Conservation (phyloP, 2,329 filamentous ascomycete species). For the Thermothelomyces thermophilus region DNA sequence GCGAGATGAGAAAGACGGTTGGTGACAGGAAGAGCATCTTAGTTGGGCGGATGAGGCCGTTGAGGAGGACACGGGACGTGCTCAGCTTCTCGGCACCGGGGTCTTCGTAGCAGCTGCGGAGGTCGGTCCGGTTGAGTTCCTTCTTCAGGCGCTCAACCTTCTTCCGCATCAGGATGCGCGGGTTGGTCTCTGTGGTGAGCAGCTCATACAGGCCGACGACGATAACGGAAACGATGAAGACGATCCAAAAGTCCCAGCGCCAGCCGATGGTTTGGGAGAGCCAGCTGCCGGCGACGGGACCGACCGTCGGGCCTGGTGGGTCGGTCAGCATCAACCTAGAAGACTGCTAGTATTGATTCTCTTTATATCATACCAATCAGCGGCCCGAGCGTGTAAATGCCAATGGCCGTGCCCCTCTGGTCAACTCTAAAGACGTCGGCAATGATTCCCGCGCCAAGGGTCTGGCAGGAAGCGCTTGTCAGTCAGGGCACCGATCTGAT, state of each 20-base stretch:
- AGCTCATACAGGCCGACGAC: constrained; percentile 34
- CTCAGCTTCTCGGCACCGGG: constrained; percentile 21
- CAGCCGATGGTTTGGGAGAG: constrained; percentile 44
- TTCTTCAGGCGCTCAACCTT: constrained; percentile 41
- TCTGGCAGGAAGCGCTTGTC: constrained; percentile 20
- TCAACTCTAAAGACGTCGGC: constrained; percentile 47
- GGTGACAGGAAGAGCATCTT: constrained; percentile 46
- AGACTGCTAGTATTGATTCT: not conserved
- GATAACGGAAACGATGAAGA: constrained; percentile 39
- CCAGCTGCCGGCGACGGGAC: constrained; percentile 44
- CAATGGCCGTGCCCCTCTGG: constrained; percentile 42
- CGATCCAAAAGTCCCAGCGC: constrained; percentile 49
- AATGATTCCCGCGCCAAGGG: constrained; percentile 49
- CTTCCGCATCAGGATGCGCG: constrained; percentile 43
- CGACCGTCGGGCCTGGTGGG: constrained; percentile 35
- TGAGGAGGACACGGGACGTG: constrained; percentile 27
- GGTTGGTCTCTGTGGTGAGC: constrained; percentile 42
- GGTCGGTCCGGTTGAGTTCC: constrained; percentile 40
- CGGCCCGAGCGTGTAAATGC: constrained; percentile 43
- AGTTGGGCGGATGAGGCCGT: constrained; percentile 44
- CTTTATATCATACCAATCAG: constrained; percentile 36
- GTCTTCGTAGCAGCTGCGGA: constrained; percentile 41
- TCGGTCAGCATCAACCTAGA: not conserved
- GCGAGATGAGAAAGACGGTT: constrained; percentile 39
- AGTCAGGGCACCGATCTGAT: not conserved